Conservation (phyloP, 1,284 basidiomycete species). For the Ustilago xerochloae region DNA sequence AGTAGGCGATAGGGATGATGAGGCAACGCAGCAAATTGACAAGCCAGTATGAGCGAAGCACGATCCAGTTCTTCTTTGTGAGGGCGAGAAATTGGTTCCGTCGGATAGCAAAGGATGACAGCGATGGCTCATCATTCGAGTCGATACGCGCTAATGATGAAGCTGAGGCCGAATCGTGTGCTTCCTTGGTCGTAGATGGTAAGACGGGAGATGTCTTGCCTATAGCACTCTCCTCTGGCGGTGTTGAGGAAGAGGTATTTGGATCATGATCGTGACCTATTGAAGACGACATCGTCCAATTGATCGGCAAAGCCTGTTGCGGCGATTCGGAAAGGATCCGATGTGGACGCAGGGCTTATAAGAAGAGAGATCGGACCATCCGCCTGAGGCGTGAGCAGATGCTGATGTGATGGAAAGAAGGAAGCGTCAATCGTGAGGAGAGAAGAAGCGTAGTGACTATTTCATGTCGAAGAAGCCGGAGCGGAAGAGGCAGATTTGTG, state of each 20-base stretch:
- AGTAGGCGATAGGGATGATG: constrained; percentile 77
- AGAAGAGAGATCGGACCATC: neutral
- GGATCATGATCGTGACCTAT: neutral
- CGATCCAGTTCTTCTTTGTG: constrained; percentile 39
- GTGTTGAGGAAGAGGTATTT: neutral
- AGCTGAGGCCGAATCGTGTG: neutral
- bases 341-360: neutral
- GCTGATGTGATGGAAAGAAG: neutral
- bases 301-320: neutral
- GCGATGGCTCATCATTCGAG: neutral
- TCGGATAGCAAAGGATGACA: constrained; percentile 25
- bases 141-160: constrained; percentile 8
- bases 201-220: constrained; percentile 2
- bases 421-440: neutral
- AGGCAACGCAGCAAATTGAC: constrained; percentile 78
- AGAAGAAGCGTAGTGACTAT: neutral
- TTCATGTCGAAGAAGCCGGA: neutral
- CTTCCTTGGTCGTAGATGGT: constrained; percentile 15
- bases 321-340: neutral
- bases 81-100: constrained; percentile 33
- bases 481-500: neutral
- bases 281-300: constrained; percentile 1
- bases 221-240: neutral
- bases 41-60: constrained; percentile 30
- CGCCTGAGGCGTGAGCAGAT: neutral